Evolutionary conservation across 805 yeast species (phyloP).

Genomic region (Saccharomyces eubayanus): DNA sequence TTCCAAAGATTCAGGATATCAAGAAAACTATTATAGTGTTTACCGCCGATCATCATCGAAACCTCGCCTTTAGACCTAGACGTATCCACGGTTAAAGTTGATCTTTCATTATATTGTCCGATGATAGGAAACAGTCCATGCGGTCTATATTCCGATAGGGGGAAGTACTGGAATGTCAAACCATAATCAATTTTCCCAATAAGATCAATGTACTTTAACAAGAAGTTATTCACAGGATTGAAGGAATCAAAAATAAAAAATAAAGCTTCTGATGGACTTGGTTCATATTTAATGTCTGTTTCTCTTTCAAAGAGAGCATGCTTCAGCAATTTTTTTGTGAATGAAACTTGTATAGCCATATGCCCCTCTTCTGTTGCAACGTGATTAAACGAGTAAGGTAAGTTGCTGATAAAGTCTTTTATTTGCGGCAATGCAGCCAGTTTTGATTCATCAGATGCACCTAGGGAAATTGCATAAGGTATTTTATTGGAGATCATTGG

Average conservation of each 20-base stretch:
- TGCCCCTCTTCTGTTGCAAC: constrained; percentile 18
- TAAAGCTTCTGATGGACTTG: constrained; percentile 1
- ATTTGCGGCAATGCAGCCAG: constrained; percentile 37
- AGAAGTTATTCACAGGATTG: constrained; percentile 2
- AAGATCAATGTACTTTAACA: background rate
- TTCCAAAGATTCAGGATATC: constrained; percentile 37
- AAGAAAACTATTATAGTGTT: background rate
- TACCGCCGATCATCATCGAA: constrained; percentile 7
- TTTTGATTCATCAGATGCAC: constrained; percentile 55
- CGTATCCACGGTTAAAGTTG: constrained; percentile 33
- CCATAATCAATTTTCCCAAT: constrained; percentile 21
- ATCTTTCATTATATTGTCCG: constrained; percentile 31
- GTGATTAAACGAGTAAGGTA: constrained; percentile 46
- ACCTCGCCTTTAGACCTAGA: background rate
- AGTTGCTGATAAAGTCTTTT: constrained; percentile 34
- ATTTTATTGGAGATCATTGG: constrained; percentile 46
- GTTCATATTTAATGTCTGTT: background rate
- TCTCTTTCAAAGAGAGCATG: background rate
- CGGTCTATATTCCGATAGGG: constrained; percentile 51
- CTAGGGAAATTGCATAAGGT: constrained; percentile 55
- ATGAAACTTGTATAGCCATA: constrained; percentile 1
- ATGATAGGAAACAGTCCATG: constrained; percentile 31
- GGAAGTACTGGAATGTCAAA: constrained; percentile 62
- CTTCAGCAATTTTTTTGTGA: background rate
- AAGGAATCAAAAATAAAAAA: constrained; percentile 13